Conservation (phyloP, 2,329 filamentous ascomycete species). For the Colletotrichum scovillei region DNA sequence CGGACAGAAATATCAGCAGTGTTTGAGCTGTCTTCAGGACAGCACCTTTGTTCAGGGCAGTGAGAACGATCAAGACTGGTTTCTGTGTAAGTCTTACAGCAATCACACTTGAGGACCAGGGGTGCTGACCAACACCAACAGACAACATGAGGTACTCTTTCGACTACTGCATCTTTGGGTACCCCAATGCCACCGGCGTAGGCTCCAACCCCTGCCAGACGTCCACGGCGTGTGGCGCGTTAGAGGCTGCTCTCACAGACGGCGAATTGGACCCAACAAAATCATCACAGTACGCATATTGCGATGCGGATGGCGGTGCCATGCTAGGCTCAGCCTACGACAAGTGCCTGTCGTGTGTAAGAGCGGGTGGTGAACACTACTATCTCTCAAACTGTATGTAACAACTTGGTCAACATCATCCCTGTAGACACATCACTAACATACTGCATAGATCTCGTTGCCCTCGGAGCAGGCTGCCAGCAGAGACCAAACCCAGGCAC, state of each 20-base stretch:
- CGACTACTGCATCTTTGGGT: slow-evolving; percentile 64
- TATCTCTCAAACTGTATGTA: slow-evolving; percentile 63
- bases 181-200: slow-evolving; percentile 58
- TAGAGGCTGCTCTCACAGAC: slow-evolving; percentile 53
- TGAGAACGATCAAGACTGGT: slow-evolving; percentile 67
- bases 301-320: slow-evolving; percentile 51
- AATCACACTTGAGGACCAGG: too few species aligned
- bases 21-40: slow-evolving; percentile 64
- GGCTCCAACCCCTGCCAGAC: slow-evolving; percentile 62
- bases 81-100: slow-evolving; percentile 59
- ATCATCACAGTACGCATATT: slow-evolving; percentile 56
- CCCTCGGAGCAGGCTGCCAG: slow-evolving; percentile 62
- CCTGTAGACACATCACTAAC: slow-evolving; percentile 16
- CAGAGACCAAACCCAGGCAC: slow-evolving; percentile 55
- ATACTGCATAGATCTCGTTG: slow-evolving; percentile 55
- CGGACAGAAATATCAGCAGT: slow-evolving; percentile 60
- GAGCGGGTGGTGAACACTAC: slow-evolving; percentile 51
- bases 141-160: slow-evolving; percentile 66
- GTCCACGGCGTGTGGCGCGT: slow-evolving; percentile 59
- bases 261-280: slow-evolving; percentile 49
- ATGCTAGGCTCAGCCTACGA: slow-evolving; percentile 48
- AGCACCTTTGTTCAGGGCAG: slow-evolving; percentile 58
- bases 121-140: slow-evolving; percentile 40
- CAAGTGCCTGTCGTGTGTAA: slow-evolving; percentile 59
- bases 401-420: neutral